A percentile compares a stretch with the other conserved stretches of the same genome.
These are phyloP conservation scores for Maudiozyma bulderi DNA, from an alignment of 805 yeast species.

Conservation along the genomic window DNA sequence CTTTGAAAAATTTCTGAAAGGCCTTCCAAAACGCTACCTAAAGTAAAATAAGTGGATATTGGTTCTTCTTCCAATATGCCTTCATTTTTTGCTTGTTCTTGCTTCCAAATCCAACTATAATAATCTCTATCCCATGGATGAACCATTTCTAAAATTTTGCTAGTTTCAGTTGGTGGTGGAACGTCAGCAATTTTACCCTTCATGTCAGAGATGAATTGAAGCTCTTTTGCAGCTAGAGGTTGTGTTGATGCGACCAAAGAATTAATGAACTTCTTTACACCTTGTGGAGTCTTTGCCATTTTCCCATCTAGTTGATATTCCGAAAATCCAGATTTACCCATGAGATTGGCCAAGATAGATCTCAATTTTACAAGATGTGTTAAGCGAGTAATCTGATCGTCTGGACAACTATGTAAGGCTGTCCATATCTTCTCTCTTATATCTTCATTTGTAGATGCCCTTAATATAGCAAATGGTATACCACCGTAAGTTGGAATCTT, in stretches of 20 bases:
- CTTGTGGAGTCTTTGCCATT: constrained; percentile 75
- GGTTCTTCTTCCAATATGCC: neutral
- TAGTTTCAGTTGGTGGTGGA: constrained; percentile 12
- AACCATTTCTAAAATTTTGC: constrained; percentile 38
- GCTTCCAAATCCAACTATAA: constrained; percentile 16
- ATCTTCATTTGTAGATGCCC: constrained; percentile 44
- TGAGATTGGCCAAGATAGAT: constrained; percentile 57
- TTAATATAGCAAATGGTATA: constrained; percentile 54
- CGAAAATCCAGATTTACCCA: constrained; percentile 63
- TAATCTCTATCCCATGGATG: constrained; percentile 93
- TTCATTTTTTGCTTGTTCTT: neutral
- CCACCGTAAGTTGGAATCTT: constrained; percentile 53
- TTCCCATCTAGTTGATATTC: constrained; percentile 80
- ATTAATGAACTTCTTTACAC: constrained; percentile 60
- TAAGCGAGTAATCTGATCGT: constrained; percentile 50
- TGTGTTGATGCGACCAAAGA: constrained; percentile 45
- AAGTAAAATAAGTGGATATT: constrained; percentile 54
- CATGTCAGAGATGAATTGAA: constrained; percentile 37
- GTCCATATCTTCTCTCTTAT: constrained; percentile 67
- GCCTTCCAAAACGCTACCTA: constrained; percentile 82
- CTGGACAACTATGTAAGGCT: constrained; percentile 56
- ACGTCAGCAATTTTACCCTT: constrained; percentile 22
- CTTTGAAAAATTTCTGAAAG: constrained; percentile 57
- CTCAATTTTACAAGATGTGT: constrained; percentile 54
- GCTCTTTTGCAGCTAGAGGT: constrained; percentile 51